These are phyloP conservation scores for Ambrosiella beaveri DNA, from an alignment of 2,329 filamentous ascomycete species.

Conservation along the genomic window DNA sequence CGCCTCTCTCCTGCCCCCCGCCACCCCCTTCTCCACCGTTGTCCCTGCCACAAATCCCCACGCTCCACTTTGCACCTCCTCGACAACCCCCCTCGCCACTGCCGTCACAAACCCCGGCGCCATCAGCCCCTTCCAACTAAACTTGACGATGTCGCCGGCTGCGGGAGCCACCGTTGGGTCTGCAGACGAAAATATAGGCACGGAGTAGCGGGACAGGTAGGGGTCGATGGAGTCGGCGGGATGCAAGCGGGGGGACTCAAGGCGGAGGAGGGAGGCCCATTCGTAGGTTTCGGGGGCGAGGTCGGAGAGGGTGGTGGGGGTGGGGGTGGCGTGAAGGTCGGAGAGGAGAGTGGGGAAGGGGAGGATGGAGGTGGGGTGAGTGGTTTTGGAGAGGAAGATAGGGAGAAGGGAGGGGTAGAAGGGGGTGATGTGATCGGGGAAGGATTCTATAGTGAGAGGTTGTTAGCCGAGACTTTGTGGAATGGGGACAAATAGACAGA, in stretches of 20 bases:
- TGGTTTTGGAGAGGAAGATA: slow-evolving; percentile 21
- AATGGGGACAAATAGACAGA: neutral
- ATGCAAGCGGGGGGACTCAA: slow-evolving; percentile 46
- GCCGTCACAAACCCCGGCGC: slow-evolving; percentile 30
- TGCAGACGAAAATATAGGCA: slow-evolving; percentile 12
- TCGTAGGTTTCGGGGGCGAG: slow-evolving; percentile 49
- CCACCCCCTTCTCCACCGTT: slow-evolving; percentile 29
- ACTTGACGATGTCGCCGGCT: slow-evolving; percentile 23
- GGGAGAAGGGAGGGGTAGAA: slow-evolving; percentile 14
- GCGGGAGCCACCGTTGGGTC: slow-evolving; percentile 6
- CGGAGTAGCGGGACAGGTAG: slow-evolving; percentile 48
- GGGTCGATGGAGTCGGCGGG: slow-evolving; percentile 43
- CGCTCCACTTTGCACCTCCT: neutral
- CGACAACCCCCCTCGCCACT: neutral
- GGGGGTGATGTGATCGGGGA: neutral
- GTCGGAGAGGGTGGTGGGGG: slow-evolving; percentile 14
- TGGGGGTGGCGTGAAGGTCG: slow-evolving; percentile 15
- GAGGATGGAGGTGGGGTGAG: slow-evolving; percentile 32
- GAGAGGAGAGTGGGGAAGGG: slow-evolving; percentile 14
- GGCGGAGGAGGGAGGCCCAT: slow-evolving; percentile 52
- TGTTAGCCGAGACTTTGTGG: neutral
- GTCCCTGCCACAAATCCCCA: slow-evolving; percentile 23
- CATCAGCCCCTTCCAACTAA: slow-evolving; percentile 45
- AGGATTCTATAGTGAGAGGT: neutral
- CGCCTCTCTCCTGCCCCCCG: slow-evolving; percentile 30